A percentile compares a stretch with the other conserved stretches of the same genome.
phyloP scores from a whole-genome alignment of 2,329 filamentous ascomycete species.

The Penicillium glabrum region DNA sequence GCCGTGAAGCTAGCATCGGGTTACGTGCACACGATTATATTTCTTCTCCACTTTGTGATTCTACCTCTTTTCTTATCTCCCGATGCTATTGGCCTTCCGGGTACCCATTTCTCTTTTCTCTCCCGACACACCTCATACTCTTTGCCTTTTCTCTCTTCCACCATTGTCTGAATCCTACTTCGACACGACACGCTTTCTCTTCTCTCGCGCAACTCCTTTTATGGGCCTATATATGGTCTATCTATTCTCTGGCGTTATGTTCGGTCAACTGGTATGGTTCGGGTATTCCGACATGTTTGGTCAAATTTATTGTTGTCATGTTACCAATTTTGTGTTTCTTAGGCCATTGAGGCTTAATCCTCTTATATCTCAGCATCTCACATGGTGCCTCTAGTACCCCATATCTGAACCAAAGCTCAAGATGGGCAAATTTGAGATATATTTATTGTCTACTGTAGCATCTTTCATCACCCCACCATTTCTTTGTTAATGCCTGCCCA shows the following conservation, averaged over 20 bases:
- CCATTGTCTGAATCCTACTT: neutral
- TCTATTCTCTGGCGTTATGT: constrained; percentile 17
- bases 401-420: neutral
- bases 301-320: constrained; percentile 6
- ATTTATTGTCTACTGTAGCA: too few relatives aligned
- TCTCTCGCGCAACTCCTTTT: constrained; percentile 3
- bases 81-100: neutral
- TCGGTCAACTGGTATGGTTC: constrained; percentile 10
- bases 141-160: neutral
- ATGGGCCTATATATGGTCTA: constrained; percentile 13
- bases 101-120: neutral
- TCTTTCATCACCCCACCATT: too few relatives aligned
- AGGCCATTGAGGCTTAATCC: neutral
- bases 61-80: constrained; percentile 14
- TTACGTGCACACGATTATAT: constrained; percentile 27
- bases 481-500: too few relatives aligned
- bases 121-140: neutral
- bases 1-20: constrained; percentile 16
- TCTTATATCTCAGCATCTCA: neutral
- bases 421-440: neutral
- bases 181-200: neutral
- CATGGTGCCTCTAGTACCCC: neutral
- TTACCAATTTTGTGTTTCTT: neutral
- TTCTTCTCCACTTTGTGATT: constrained; percentile 23
- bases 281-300: constrained; percentile 11